Evolutionary conservation across 768 basidiomycete genomes (phyloP), one percentile per base, ranked within the genome.

Genomic region (Cantharellus anzutake): DNA sequence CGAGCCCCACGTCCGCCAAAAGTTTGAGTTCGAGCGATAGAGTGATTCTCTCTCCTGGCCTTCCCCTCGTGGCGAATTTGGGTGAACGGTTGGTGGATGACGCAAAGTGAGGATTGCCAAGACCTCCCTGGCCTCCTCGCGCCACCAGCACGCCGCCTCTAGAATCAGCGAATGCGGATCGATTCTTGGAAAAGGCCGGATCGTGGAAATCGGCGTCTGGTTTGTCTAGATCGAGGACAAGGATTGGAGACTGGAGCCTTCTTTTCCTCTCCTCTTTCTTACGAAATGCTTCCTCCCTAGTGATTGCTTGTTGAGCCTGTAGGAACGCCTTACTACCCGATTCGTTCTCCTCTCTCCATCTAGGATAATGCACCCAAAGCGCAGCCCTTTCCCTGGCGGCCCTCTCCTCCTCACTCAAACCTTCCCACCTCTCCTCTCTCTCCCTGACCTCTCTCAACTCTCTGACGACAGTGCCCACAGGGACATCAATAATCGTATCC

Each of bases 11-110:
- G 68, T 99, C 94, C 2, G 94, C 91, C 2, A 93, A 75, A 3
- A 94, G 76, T 70, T 97, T 97, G 62, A 99, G 83, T 69, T 96
- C 94, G 11, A 99, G 75, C 20, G 82, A 77, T n/a, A 98, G 76
- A 0, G 84, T 83, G 63, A 93, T 71, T 3, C 80, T 76, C 65
- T 90, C 86, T 5, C 86, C 90, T 3, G 78, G 78, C 4, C 77
- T 75, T 0, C 88, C 91, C 16, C 81, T 78, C 16, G 86, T 83
- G 0, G 88, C 93, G 63, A 86, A 86, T 69, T 91, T 89, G 2
- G 93, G 91, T 0, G 87, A 82, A 2, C 88, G 82, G 60, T 80
- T 84, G 38, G 76, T 70, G 2, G 78, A 67, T 3, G 81, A 74
- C 60, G 80, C 71, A 66, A 93, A 97, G 63, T 86, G 81, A 0